Evolutionary conservation across 129 eudicot genomes (phyloP).

Genomic region (Flaveria sonorensis): DNA sequence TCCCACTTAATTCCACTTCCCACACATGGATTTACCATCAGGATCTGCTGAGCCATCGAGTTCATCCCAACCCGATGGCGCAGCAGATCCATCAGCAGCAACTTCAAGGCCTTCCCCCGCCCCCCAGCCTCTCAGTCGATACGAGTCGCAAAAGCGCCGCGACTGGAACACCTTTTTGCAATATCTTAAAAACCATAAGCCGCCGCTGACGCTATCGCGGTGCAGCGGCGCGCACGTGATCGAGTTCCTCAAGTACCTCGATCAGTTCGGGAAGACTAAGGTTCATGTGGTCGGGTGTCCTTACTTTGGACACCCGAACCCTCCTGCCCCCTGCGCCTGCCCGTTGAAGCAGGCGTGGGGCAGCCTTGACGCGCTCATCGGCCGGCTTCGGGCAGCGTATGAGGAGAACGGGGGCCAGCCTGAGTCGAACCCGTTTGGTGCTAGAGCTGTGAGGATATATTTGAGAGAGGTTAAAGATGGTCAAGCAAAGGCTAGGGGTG

Average conservation of each 20-base stretch:
- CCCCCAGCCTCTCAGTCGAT: background rate
- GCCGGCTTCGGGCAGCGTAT: background rate
- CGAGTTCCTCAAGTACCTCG: slow-evolving; percentile 11
- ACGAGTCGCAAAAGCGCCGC: background rate
- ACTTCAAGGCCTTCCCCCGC: background rate
- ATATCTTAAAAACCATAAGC: background rate
- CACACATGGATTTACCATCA: background rate
- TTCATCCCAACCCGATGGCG: background rate
- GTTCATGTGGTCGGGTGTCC: background rate
- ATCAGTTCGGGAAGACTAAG: slow-evolving; percentile 7
- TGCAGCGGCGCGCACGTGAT: background rate
- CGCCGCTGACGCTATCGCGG: background rate
- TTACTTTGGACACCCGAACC: background rate
- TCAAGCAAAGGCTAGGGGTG: slow-evolving; percentile 8
- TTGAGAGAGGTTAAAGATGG: slow-evolving; percentile 1
- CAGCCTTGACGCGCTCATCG: slow-evolving; percentile 7
- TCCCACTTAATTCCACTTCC: background rate
- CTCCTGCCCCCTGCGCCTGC: background rate
- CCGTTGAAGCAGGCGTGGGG: slow-evolving; percentile 2
- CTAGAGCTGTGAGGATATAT: background rate
- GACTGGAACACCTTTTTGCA: background rate
- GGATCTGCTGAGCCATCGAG: background rate
- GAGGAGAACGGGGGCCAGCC: slow-evolving; percentile 5
- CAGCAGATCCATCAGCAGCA: background rate
- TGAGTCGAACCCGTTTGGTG: slow-evolving; percentile 3